Evolutionary conservation across 139 green algal genomes (phyloP), one percentile per base, ranked within the genome.

Genomic region (Nannochloris sp.): DNA sequence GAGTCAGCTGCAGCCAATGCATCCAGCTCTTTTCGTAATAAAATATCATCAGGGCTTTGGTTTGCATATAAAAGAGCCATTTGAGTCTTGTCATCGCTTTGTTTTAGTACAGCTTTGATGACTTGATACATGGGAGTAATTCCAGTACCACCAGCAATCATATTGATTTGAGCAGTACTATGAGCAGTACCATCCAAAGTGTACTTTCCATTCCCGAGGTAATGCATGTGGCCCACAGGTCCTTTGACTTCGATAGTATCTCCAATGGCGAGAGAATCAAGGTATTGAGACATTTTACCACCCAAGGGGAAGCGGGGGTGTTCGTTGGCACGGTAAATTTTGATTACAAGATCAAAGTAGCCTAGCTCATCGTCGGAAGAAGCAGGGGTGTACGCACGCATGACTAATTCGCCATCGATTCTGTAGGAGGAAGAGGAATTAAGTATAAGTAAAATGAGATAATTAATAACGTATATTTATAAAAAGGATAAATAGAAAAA

Each of bases 311-410:
- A 97, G 10, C 79, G 70, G 3, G 90, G 88, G 78, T 97, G 85
- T 68, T 90, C 78, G 67, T 87, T 85, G 29, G 81, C 70, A 13
- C 46, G 68, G 76, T 92, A 93, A 31, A 95, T 78, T 86, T 97
- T 98, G 65, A 99, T 82, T 6, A 99, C 85, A 56, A 99, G 83
- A 71, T 99, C 94, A 54, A 99, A 91, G 65, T 92, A 82, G 1
- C 94, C 94, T 4, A 87, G 38, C 35, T 95, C 82, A 42, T 90
- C 80, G 65, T 97, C 83, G 32, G 73, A 74, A 64, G 72, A 88
- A 57, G 84, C 92, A 32, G 94, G 94, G 15, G 94, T 97, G 90
- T 99, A 99, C 3, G 94, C 89, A 2, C 94, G 82, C 87, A 94
- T 90, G 23, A 98, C 86, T 13, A 79, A 81, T 84, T 98, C 90